phyloP scores from a whole-genome alignment of 2,329 filamentous ascomycete species.

The Alternaria brassicicola region DNA sequence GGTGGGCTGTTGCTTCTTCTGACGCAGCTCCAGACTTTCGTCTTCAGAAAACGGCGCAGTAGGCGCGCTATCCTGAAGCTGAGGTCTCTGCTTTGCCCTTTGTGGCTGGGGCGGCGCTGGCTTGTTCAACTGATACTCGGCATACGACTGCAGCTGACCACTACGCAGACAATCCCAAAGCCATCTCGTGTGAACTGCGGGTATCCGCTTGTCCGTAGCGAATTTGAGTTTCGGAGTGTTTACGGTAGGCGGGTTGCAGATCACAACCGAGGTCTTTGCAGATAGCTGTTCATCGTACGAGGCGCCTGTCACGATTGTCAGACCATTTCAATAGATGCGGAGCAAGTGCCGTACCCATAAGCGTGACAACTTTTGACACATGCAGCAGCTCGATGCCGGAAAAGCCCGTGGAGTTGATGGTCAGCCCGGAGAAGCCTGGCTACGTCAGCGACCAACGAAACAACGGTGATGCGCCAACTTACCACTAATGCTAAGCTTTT shows the following conservation, averaged over 20 bases:
- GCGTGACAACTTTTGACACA: constrained; percentile 73
- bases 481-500: constrained; percentile 69
- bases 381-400: constrained; percentile 84
- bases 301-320: constrained; percentile 60
- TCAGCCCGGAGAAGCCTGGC: constrained; percentile 69
- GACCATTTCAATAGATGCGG: constrained; percentile 3
- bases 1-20: constrained; percentile 26
- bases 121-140: constrained; percentile 47
- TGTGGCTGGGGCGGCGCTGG: constrained; percentile 20
- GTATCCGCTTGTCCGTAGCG: constrained; percentile 75
- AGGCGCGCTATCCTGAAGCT: constrained; percentile 22
- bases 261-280: constrained; percentile 72
- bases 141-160: constrained; percentile 56
- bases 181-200: constrained; percentile 83
- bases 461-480: constrained; percentile 13
- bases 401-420: constrained; percentile 82
- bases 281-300: constrained; percentile 80
- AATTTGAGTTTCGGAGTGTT: constrained; percentile 79
- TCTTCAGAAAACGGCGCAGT: constrained; percentile 32
- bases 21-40: constrained; percentile 26
- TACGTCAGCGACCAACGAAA: constrained; percentile 25
- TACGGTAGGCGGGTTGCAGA: constrained; percentile 67
- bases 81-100: constrained; percentile 15
- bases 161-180: constrained; percentile 77
- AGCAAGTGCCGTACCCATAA: constrained; percentile 63